These are phyloP conservation scores for Crithidia mellificae DNA, from an alignment of 208 protist genomes.

Conservation along the genomic window DNA sequence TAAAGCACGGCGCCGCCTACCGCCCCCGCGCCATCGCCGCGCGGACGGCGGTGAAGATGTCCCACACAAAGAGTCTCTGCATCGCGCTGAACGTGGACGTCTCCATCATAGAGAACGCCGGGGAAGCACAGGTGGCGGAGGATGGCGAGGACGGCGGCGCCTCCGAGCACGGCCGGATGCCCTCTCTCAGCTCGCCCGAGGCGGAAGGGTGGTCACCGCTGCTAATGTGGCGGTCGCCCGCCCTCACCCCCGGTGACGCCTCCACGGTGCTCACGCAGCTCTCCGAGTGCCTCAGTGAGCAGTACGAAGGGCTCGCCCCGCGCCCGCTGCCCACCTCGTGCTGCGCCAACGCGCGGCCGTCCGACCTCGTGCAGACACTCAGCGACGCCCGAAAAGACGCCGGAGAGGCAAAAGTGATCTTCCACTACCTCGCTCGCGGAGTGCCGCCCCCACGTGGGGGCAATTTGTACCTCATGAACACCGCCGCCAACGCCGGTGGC, in stretches of 20 bases:
- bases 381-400: slow-evolving; percentile 68
- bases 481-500: slow-evolving; percentile 19
- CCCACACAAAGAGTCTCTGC: slow-evolving; percentile 65
- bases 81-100: slow-evolving; percentile 72
- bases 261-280: slow-evolving; percentile 58
- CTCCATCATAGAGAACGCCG: slow-evolving; percentile 43
- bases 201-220: slow-evolving; percentile 44
- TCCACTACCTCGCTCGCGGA: slow-evolving; percentile 82
- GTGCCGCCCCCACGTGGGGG: slow-evolving; percentile 57
- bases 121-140: slow-evolving; percentile 34
- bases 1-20: slow-evolving; percentile 59
- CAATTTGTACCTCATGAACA: slow-evolving; percentile 54
- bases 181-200: slow-evolving; percentile 23
- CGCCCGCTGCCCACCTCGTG: slow-evolving; percentile 53
- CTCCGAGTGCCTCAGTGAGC: slow-evolving; percentile 57
- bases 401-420: slow-evolving; percentile 70
- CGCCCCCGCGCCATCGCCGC: slow-evolving; percentile 62
- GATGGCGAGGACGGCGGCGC: slow-evolving; percentile 24
- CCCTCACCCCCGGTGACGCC: slow-evolving; percentile 61
- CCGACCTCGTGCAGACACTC: slow-evolving; percentile 60
- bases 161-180: slow-evolving; percentile 17
- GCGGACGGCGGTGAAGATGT: slow-evolving; percentile 50
- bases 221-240: slow-evolving; percentile 76
- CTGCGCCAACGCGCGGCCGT: slow-evolving; percentile 57
- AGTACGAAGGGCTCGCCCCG: slow-evolving; percentile 74